Base-by-base conservation (phyloP, 495 filamentous ascomycete species). In the Tricharina praecox region DNA sequence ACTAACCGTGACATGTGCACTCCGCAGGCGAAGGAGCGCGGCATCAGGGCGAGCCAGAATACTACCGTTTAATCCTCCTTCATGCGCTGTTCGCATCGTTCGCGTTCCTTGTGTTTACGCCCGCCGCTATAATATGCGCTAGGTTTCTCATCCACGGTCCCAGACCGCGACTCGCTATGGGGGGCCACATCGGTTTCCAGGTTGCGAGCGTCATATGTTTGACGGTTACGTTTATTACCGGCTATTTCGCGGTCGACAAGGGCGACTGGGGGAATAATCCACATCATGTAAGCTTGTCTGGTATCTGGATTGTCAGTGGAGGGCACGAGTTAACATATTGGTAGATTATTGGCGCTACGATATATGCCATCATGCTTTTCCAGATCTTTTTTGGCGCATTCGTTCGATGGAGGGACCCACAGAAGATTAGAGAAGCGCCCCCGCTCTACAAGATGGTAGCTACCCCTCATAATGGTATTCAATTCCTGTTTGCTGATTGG, bases 61-160 rank as follows among this genome's bases (percentile, higher is more conserved):
- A 97, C 62, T 78, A 85, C 52, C 68, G 62, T 45, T 68, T 96
- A 30, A 82, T 97, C 40, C 69, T 75, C 39, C 82, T 77, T 21
- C 90, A 97, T 66, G 92, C 77, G 26, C 72, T 93, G 33, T 69
- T 96, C 36, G 90, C 80, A 38, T 76, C 82, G 4, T 82, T 95
- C 51, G 82, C 82, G 11, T 95, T 96, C 62, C 73, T 97, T 53
- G 71, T 80, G 51, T 67, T 96, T 45, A 71, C 95, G 1, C 90
- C 90, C 1, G 59, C 73, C 3, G 79, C 88, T 4, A 77, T 92
- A 45, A 66, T 94, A 47, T 71, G 77, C 23, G 76, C 79, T 18
- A 76, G 85, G 54, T 97, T 90, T 64, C 76, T 81, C 52, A 64
- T 67, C 50, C 53, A 60, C 30, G 68, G 68, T 28, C 68, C 69